Evolutionary conservation across 257 asterid species (phyloP).

Genomic region (Gynochthodes officinalis): DNA sequence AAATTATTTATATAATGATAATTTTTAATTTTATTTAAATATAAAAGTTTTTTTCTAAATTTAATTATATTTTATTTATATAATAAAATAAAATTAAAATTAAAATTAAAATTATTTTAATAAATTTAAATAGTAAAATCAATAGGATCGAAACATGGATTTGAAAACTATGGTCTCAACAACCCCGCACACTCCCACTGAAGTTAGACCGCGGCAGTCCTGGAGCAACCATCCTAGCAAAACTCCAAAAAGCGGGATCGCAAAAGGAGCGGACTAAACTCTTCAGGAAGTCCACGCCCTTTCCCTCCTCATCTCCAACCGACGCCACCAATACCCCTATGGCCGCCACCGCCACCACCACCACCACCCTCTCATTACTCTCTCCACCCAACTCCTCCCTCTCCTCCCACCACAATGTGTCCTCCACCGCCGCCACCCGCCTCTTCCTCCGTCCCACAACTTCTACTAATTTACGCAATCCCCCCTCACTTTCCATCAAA

Average conservation of each 20-base stretch:
- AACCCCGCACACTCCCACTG: too few species aligned
- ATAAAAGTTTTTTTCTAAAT: too few species aligned
- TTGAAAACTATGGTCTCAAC: too few species aligned
- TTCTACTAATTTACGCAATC: conserved; percentile 16
- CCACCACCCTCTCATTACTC: conserved; percentile 17
- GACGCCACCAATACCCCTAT: not conserved
- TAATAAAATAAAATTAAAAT: too few species aligned
- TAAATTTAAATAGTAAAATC: too few species aligned
- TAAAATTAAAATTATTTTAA: too few species aligned
- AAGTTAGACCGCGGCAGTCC: not conserved
- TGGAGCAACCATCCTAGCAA: not conserved
- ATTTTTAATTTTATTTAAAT: too few species aligned
- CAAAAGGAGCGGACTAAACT: not conserved
- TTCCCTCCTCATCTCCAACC: conserved; percentile 9
- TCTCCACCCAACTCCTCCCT: conserved; percentile 1
- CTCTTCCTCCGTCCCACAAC: conserved; percentile 15
- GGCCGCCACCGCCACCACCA: conserved; percentile 1
- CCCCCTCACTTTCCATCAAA: conserved; percentile 25
- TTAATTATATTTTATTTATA: too few species aligned
- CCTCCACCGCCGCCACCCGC: conserved; percentile 15
- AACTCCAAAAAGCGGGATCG: conserved; percentile 2
- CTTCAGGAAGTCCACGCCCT: conserved; percentile 7
- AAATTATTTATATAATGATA: too few species aligned
- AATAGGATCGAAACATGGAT: too few species aligned
- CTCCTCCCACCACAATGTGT: conserved; percentile 22